Evolutionary conservation across 345 rosid genomes (phyloP), one percentile per base, ranked within the genome.

Genomic region (Capsella bursapastoris): DNA sequence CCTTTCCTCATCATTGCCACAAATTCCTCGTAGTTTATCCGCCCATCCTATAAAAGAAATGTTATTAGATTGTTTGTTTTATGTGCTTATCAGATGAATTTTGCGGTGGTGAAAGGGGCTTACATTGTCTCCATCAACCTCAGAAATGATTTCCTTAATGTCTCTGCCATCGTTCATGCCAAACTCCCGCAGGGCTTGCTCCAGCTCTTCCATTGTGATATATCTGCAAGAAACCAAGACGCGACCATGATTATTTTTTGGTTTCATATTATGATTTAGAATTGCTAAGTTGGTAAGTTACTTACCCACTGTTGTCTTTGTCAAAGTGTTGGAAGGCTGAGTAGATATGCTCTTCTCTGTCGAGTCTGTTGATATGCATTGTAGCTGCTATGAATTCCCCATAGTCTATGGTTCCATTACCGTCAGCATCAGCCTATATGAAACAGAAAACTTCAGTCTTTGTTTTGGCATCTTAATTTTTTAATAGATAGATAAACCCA

Each of bases 1-100:
- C 97, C 98, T 87, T 88, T 94, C 73, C 84, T 87, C 98, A 94
- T 94, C 98, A 94, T 94, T 0, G 95, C 96, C 71, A 87, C 97
- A 50, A 94, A 92, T 58, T 95, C 98, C 12, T 91, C 97, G 25
- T 95, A 95, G 83, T 90, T 90, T 79, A 95, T 90, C 58, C 90
- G 65, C 2, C 97, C 99, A 74, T 92, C 99, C 96, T 95, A 79
- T 2, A 44, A 14, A 44, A 44, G 2, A 68, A 48, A 10, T 3
- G 16, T 47, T 27, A 4, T 43, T 18, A 51, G 35, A 18, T 13
- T 69, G 13, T 15, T 22, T 32, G 27, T 35, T 49, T 18, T 1
- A 29, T 56, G 40, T 73, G 28, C 18, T 53, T 56, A 65, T 25
- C 2, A 49, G 34, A 62, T 29, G 3, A 3, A 45, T 13, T 13